A percentile compares a stretch with the other conserved stretches of the same genome.
Conservation (phyloP, 352 stramenopile species). For the Globisporangium barbulae region DNA sequence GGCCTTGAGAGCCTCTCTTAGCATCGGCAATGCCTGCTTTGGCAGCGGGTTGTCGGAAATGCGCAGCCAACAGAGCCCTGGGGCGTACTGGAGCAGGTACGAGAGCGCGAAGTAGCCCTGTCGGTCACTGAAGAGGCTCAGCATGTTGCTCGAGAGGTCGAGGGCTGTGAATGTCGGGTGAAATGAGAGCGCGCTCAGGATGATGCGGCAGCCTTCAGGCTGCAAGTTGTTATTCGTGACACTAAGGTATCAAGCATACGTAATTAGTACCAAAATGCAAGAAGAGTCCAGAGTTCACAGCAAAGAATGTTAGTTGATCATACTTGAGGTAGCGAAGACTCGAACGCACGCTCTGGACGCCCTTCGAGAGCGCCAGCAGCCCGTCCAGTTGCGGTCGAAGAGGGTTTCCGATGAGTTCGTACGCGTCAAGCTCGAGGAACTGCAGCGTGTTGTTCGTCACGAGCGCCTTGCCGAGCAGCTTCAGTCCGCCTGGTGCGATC, state of each 20-base stretch:
- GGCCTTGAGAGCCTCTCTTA: constrained; percentile 23
- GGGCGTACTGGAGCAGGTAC: constrained; percentile 47
- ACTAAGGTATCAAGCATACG: constrained; percentile 19
- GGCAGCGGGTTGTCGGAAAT: constrained; percentile 39
- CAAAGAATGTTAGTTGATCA: constrained; percentile 4
- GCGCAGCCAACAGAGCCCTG: constrained; percentile 43
- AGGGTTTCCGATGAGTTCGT: constrained; percentile 44
- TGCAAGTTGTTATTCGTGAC: constrained; percentile 47
- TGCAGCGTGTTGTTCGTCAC: constrained; percentile 65
- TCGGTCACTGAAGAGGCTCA: constrained; percentile 53
- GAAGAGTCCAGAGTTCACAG: background rate
- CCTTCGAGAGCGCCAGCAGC: constrained; percentile 50
- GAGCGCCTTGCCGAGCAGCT: constrained; percentile 42
- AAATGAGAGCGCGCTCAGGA: constrained; percentile 45
- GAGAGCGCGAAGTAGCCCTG: constrained; percentile 48
- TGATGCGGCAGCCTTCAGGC: constrained; percentile 51
- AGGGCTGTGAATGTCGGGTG: constrained; percentile 52
- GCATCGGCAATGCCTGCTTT: constrained; percentile 1
- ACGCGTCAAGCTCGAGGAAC: constrained; percentile 50
- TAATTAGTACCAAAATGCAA: background rate
- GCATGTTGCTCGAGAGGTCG: constrained; percentile 54
- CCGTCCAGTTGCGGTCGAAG: constrained; percentile 52
- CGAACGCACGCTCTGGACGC: constrained; percentile 51
- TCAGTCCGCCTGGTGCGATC: constrained; percentile 37
- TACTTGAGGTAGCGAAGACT: constrained; percentile 49